These are phyloP conservation scores for Madurella fahalii DNA, from an alignment of 2,329 filamentous ascomycete species.

Conservation along the genomic window DNA sequence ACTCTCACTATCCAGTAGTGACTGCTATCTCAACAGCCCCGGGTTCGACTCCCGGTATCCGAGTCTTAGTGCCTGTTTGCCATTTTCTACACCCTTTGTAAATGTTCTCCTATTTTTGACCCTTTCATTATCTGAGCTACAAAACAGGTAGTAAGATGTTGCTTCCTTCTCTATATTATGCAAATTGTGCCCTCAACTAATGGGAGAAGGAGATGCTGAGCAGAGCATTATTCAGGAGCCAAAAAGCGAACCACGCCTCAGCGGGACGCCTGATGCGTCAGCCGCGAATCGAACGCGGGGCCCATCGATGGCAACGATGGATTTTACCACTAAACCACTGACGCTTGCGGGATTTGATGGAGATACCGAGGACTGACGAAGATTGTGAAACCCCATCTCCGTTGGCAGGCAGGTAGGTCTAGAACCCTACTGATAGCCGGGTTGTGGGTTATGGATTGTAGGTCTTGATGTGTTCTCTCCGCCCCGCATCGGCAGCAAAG, in stretches of 20 bases:
- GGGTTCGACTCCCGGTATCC: not conserved
- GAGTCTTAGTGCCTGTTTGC: not conserved
- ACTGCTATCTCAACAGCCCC: not conserved
- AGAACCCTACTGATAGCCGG: not conserved
- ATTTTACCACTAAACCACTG: conserved; percentile 53
- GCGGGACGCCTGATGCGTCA: conserved; percentile 17
- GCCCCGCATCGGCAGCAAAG: too few species aligned
- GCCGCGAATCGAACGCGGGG: conserved; percentile 31
- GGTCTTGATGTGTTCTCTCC: too few species aligned
- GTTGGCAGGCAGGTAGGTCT: not conserved
- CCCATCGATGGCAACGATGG: conserved; percentile 52
- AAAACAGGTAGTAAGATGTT: too few species aligned
- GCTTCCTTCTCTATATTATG: not conserved
- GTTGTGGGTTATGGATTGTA: too few species aligned
- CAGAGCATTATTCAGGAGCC: not conserved
- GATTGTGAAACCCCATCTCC: not conserved
- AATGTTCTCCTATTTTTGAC: too few species aligned
- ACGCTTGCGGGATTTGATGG: conserved; percentile 11
- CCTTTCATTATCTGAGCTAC: too few species aligned
- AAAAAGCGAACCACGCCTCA: not conserved
- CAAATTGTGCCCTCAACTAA: not conserved
- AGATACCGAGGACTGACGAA: not conserved
- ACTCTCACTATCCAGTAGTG: not conserved
- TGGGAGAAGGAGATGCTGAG: not conserved
- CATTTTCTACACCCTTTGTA: not conserved